A percentile compares a stretch with the other conserved stretches of the same genome.
These are phyloP conservation scores for Rhypophila decipiens DNA, from an alignment of 495 filamentous ascomycete species.

Conservation along the genomic window DNA sequence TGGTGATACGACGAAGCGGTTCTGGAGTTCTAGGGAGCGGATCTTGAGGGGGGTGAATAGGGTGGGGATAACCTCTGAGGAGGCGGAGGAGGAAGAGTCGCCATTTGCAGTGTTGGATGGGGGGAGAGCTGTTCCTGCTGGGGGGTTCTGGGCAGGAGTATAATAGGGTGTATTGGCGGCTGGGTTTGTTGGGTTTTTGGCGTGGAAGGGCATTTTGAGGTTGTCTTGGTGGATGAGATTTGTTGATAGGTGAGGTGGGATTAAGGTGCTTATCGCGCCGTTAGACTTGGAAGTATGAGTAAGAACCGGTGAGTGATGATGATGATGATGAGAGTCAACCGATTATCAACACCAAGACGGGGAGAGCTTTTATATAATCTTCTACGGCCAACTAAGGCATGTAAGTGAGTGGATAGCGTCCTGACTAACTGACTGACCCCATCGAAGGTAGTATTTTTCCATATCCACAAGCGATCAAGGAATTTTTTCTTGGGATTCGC, in stretches of 20 bases:
- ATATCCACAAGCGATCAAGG: no score
- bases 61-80: constrained; percentile 45
- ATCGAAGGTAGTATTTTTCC: no score
- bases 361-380: no score
- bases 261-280: background rate
- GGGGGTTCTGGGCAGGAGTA: constrained; percentile 51
- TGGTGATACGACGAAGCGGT: constrained; percentile 57
- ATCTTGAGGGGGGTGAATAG: constrained; percentile 62
- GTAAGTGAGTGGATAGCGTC: no score
- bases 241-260: background rate
- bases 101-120: no score
- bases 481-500: no score
- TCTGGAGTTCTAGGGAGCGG: constrained; percentile 61
- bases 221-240: no score
- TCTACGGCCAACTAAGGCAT: no score
- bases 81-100: no score
- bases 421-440: no score
- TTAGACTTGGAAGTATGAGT: background rate
- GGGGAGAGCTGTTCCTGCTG: constrained; percentile 46
- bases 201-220: constrained; percentile 1
- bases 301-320: no score
- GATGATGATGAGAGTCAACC: background rate
- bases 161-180: constrained; percentile 28
- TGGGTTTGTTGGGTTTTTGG: constrained; percentile 9
- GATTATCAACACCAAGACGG: no score